Percentiles rank a stretch among this genome's conserved stretches.
phyloP scores from a whole-genome alignment of 768 basidiomycete species.

The Tylopilus plumbeoviolaceoides region DNA sequence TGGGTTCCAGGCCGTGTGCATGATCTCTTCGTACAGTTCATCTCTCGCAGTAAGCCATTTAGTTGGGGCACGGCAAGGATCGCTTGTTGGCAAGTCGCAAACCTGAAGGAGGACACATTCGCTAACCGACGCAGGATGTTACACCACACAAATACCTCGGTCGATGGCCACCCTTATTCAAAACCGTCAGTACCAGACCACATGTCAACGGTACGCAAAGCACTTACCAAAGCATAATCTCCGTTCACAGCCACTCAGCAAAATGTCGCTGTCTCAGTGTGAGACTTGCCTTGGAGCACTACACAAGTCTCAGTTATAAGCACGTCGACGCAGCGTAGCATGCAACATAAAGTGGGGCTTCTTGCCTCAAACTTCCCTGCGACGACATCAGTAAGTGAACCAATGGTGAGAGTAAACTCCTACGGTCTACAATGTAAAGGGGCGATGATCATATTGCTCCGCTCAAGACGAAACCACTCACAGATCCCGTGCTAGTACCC shows the following conservation, averaged over 20 bases:
- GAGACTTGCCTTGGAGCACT: slow-evolving; percentile 74
- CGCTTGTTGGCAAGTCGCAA: no score
- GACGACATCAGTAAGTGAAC: neutral
- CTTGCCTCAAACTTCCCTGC: slow-evolving; percentile 85
- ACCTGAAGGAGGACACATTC: no score
- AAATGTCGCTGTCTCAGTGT: neutral
- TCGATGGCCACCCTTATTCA: no score
- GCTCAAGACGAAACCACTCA: slow-evolving; percentile 35
- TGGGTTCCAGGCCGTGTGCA: no score
- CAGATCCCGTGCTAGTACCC: slow-evolving; percentile 73
- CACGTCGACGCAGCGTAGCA: neutral
- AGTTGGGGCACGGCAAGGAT: no score
- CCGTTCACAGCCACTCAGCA: slow-evolving; percentile 10
- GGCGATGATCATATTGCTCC: neutral
- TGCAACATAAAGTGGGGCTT: slow-evolving; percentile 69
- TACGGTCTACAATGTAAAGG: slow-evolving; percentile 63
- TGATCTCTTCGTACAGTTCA: no score
- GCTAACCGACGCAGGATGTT: no score
- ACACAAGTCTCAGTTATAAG: neutral
- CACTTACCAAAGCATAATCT: slow-evolving; percentile 88
- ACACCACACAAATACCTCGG: no score
- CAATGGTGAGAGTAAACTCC: slow-evolving; percentile 16
- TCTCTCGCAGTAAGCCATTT: no score
- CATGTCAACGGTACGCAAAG: no score
- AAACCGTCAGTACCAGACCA: no score